Evolutionary conservation across 306 rosid genomes (phyloP), one percentile per base, ranked within the genome.

Genomic region (Trifolium subterraneum): DNA sequence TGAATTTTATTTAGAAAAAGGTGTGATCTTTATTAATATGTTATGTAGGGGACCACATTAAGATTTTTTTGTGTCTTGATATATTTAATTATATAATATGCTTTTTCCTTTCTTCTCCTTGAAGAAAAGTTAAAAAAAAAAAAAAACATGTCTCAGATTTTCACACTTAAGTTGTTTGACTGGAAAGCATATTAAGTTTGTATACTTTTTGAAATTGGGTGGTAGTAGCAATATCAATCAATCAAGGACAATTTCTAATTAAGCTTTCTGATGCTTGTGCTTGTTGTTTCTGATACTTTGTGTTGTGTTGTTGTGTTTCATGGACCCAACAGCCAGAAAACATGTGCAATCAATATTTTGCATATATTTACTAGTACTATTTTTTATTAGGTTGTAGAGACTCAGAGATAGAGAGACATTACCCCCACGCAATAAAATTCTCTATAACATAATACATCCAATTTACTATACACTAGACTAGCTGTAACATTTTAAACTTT

Each of bases 81-180:
- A 81, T 73, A 58, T 58, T 25, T 58, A 25, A 23, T 67, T 86
- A 38, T 76, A 18, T 79, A 55, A 81, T 84, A 33, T 72, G 77
- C 78, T 63, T 80, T 54, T 25, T 36, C 39, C 72, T 86, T 81
- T 72, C 84, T 78, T 64, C 77, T 42, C 78, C 73, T 68, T 62
- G 84, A 83, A 83, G 88, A 88, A 87, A 88, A 86, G 79, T 80
- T 66, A 68, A 76, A 52, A 65, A 61, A 70, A 87, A 68, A 76
- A 52, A 65, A 61, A 70, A 87, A 87, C 93, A 88, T 93, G 97
- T 91, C 84, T 87, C 83, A 79, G 83, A 90, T 83, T 78, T 84
- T 79, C 86, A 81, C 83, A 74, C 90, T 66, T 81, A 44, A 77
- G 66, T 48, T 83, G 85, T 87, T 87, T 89, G 88, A 89, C 87